phyloP scores from a whole-genome alignment of 2,329 filamentous ascomycete species.

The Hypoxylon sp. region DNA sequence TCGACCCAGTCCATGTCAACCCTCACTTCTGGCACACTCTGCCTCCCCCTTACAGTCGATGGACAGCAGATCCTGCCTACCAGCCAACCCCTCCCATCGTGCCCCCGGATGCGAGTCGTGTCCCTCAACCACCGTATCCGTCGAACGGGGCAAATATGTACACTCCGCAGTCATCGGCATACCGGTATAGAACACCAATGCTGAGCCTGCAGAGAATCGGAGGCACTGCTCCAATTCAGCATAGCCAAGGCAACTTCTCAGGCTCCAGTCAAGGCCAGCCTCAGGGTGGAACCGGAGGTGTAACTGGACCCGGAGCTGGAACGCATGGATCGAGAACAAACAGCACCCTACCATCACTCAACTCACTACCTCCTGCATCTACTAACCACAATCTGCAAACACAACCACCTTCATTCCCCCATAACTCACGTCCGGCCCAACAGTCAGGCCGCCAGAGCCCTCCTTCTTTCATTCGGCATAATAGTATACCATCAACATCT shows the following conservation, averaged over 20 bases:
- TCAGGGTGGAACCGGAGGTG: constrained; percentile 24
- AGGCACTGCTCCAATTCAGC: constrained; percentile 46
- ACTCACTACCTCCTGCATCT: constrained; percentile 25
- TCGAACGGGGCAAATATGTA: constrained; percentile 23
- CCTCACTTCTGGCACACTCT: constrained; percentile 28
- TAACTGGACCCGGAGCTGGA: constrained; percentile 16
- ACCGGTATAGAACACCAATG: constrained; percentile 36
- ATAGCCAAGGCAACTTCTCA: constrained; percentile 42
- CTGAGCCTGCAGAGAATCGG: constrained; percentile 45
- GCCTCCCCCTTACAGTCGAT: constrained; percentile 31
- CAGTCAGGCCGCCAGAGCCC: constrained; percentile 27
- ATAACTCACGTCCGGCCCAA: constrained; percentile 32
- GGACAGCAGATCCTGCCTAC: constrained; percentile 19
- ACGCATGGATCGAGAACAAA: constrained; percentile 27
- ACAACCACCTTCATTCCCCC: constrained; percentile 19
- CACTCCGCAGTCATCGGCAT: constrained; percentile 23
- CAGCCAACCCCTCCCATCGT: constrained; percentile 29
- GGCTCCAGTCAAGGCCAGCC: constrained; percentile 28
- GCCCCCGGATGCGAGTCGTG: constrained; percentile 29
- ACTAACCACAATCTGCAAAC: constrained; percentile 30
- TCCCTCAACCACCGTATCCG: constrained; percentile 31
- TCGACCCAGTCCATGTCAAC: constrained; percentile 48
- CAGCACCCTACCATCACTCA: constrained; percentile 30
- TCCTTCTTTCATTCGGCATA: constrained; percentile 27
- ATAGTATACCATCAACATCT: constrained; percentile 29